phyloP scores from a whole-genome alignment of 1,139 yeast genomes.

The Debaryomyces robertsiae region DNA sequence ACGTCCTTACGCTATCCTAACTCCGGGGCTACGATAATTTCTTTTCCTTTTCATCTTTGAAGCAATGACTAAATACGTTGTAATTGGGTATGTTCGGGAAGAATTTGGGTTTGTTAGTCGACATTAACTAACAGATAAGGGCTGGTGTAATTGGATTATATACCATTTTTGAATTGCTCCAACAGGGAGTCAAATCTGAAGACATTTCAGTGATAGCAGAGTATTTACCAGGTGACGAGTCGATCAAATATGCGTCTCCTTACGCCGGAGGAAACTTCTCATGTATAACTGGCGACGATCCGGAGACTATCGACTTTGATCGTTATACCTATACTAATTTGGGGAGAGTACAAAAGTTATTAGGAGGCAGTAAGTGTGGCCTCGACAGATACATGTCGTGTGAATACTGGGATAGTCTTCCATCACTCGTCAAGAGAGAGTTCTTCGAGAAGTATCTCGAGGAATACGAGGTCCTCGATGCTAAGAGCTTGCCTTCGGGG shows the following conservation, averaged over 20 bases:
- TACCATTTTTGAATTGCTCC: conserved; percentile 57
- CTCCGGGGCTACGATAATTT: too few relatives aligned
- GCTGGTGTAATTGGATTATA: conserved; percentile 75
- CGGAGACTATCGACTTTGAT: conserved; percentile 54
- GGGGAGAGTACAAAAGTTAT: conserved; percentile 38
- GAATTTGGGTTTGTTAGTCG: background rate
- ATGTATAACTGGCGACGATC: conserved; percentile 62
- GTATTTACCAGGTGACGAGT: conserved; percentile 72
- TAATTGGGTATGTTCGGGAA: conserved; percentile 29
- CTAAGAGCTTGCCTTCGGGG: conserved; percentile 46
- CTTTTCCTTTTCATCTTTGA: background rate
- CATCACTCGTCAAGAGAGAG: conserved; percentile 43
- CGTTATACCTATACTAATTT: conserved; percentile 56
- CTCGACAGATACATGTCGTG: conserved; percentile 53
- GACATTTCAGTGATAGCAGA: conserved; percentile 64
- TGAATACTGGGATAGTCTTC: conserved; percentile 56
- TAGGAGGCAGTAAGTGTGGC: conserved; percentile 58
- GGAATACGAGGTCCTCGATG: conserved; percentile 38
- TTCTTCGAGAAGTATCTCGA: conserved; percentile 50
- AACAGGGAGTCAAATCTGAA: conserved; percentile 43
- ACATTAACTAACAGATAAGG: conserved; percentile 27
- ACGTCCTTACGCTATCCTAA: too few relatives aligned
- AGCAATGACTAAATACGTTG: conserved; percentile 30
- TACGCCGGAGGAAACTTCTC: conserved; percentile 81
- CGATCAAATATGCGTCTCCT: conserved; percentile 71